These are phyloP conservation scores for Dianthus caryophyllus DNA, from an alignment of 148 eudicot species.

Conservation along the genomic window DNA sequence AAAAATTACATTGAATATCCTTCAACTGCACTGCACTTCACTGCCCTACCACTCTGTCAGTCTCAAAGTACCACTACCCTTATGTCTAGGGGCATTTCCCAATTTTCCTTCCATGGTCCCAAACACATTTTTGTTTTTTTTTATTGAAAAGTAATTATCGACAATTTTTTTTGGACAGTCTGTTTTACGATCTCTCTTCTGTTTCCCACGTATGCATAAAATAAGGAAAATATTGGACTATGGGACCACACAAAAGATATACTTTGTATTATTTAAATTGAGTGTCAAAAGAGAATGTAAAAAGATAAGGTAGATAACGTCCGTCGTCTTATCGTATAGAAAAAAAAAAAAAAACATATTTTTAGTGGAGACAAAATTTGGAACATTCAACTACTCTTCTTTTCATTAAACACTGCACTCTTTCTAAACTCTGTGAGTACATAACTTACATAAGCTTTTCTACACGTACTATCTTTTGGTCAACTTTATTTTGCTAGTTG, in stretches of 20 bases:
- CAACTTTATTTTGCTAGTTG: background rate
- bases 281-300: too few relatives aligned
- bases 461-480: background rate
- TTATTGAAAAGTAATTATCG: too few relatives aligned
- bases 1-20: too few relatives aligned
- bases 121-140: background rate
- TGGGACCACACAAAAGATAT: too few relatives aligned
- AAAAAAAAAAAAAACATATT: background rate
- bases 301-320: too few relatives aligned
- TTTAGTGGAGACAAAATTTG: conserved; percentile 15
- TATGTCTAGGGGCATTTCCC: conserved; percentile 17
- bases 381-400: conserved; percentile 22
- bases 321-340: too few relatives aligned
- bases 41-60: background rate
- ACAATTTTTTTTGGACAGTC: too few relatives aligned
- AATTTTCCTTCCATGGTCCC: conserved; percentile 23
- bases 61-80: conserved; percentile 20
- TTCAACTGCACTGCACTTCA: conserved; percentile 13
- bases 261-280: too few relatives aligned
- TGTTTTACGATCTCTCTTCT: too few relatives aligned
- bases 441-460: background rate
- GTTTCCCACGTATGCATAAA: too few relatives aligned
- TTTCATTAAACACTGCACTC: background rate
- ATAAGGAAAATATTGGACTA: too few relatives aligned
- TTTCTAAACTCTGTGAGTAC: background rate